Evolutionary conservation across 192 early-diverging fungal genomes (phyloP).

Genomic region (Backusella tarrabulga): DNA sequence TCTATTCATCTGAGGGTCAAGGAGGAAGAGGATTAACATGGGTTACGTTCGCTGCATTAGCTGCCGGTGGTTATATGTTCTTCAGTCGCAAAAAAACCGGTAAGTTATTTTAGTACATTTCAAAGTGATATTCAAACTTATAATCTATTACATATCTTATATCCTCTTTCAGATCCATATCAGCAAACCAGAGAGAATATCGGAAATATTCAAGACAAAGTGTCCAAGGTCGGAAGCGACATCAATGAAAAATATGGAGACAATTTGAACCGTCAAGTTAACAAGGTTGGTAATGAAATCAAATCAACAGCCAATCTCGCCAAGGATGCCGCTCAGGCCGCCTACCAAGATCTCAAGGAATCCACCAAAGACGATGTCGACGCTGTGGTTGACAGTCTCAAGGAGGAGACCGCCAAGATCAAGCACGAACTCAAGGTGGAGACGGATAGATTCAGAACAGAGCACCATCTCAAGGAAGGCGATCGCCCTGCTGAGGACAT

Average conservation of each 20-base stretch:
- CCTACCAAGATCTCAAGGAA: neutral
- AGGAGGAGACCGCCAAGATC: neutral
- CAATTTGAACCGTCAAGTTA: neutral
- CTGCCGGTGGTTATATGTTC: neutral
- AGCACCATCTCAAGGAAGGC: conserved; percentile 27
- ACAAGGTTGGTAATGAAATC: neutral
- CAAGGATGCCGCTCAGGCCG: neutral
- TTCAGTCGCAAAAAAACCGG: neutral
- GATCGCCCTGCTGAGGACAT: conserved; percentile 7
- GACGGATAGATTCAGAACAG: conserved; percentile 6
- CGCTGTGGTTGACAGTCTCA: neutral
- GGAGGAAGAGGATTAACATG: conserved; percentile 1
- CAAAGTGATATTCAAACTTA: neutral
- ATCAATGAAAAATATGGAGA: neutral
- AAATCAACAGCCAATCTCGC: neutral
- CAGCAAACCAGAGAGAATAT: neutral
- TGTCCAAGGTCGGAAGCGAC: neutral
- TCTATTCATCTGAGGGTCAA: neutral
- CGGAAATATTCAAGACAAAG: neutral
- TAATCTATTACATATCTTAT: neutral
- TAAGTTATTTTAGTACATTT: neutral
- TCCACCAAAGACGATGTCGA: neutral
- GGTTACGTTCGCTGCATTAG: neutral
- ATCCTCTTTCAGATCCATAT: neutral
- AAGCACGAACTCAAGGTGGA: conserved; percentile 5